Base-by-base conservation (phyloP, 768 basidiomycete genomes). In the Macrolepiota albuminosa region DNA sequence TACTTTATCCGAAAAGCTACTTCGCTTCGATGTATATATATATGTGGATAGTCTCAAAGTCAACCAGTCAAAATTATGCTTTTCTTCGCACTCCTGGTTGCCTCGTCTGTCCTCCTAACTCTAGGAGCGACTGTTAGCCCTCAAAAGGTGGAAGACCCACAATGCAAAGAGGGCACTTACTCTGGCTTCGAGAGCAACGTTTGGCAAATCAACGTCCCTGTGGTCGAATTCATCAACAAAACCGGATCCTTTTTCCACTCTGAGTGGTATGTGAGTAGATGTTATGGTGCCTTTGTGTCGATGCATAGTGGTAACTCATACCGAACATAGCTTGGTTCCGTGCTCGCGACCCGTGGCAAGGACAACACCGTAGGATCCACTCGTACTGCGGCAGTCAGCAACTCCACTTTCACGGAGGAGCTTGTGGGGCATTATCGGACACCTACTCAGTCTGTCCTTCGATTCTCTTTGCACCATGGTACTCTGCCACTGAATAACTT, bases 211-310 rank as follows among this genome's bases (percentile, higher is more conserved):
- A 48, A 54, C 36, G 43, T 26, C 14, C 63, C 63, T 7, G 56
- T 56, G 9, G 24, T 29, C 7, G 14, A 55, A 18, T 60, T 63
- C n/a, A 58, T 54, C 36, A 49, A 63, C 21, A 61, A 54, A 42
- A 61, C 50, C 1, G 59, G 59, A 34, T 61, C 63, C 13, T 63
- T 56, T 37, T 56, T 63, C n/a, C 42, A 61, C 43, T 43, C 63
- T 16, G 63, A 63, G 56, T 63, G 63, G 63, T 63, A 63, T 60
- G 62, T 63, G 54, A 59, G 62, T 63, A 34, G 13, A 60, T 13
- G 5, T 26, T 53, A n/a, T 31, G 6, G 6, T 13, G 14, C 10
- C 21, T 31, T 31, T 3, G 31, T 3, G 1, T 43, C 5, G 8
- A 21, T 43, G 4, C 9, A 1, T 21, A 21, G 21, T 4, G 4